Evolutionary conservation across 768 basidiomycete genomes (phyloP).

Genomic region (Auriscalpium orientale): DNA sequence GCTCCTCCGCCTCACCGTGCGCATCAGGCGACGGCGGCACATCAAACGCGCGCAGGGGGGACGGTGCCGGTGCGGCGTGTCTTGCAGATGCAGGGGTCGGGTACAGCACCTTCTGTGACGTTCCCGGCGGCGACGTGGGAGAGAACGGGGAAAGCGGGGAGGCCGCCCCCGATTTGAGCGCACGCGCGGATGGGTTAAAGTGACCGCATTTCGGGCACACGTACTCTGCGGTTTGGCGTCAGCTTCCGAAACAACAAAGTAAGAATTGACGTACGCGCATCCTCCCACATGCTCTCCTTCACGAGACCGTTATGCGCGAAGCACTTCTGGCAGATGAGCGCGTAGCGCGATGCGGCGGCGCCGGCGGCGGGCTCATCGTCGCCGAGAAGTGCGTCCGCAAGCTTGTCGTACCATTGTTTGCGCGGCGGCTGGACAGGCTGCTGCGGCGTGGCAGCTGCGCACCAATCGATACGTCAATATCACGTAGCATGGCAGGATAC

Average conservation of each 20-base stretch:
- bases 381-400: slow-evolving; percentile 82
- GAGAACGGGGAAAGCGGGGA: too few species aligned
- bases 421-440: slow-evolving; percentile 43
- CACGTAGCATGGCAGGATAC: neutral
- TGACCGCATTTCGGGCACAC: slow-evolving; percentile 79
- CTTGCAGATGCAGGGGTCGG: too few species aligned
- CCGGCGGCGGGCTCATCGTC: slow-evolving; percentile 52
- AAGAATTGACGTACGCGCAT: slow-evolving; percentile 57
- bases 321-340: slow-evolving; percentile 83
- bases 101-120: too few species aligned
- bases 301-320: slow-evolving; percentile 86
- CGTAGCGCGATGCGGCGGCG: slow-evolving; percentile 49
- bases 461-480: neutral
- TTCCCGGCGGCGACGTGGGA: too few species aligned
- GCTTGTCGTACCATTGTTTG: slow-evolving; percentile 80
- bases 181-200: slow-evolving; percentile 54
- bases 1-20: too few species aligned
- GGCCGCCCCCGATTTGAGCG: slow-evolving; percentile 1
- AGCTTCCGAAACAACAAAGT: neutral
- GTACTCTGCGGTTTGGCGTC: slow-evolving; percentile 51
- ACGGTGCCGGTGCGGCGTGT: too few species aligned
- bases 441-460: slow-evolving; percentile 22
- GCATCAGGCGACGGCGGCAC: too few species aligned
- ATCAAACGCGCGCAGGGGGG: too few species aligned
- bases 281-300: slow-evolving; percentile 73